Evolutionary conservation across 208 protist species (phyloP).

Genomic region (Tritrichomonas musculus): DNA sequence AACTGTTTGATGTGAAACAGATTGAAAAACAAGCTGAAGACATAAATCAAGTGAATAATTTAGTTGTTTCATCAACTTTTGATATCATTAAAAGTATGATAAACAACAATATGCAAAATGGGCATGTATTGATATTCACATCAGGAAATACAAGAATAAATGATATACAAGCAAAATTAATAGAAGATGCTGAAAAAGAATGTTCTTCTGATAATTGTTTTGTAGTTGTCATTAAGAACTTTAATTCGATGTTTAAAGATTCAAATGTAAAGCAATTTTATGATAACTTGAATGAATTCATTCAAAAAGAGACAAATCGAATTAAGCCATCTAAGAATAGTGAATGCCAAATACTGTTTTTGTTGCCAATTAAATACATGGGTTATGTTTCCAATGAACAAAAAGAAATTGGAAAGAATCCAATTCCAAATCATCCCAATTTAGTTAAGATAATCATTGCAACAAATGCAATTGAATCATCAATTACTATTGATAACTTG

Average conservation of each 20-base stretch:
- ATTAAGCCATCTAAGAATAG: too few relatives aligned
- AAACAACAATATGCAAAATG: background rate
- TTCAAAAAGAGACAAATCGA: background rate
- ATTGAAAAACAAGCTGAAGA: too few relatives aligned
- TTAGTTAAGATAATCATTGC: background rate
- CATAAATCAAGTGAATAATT: too few relatives aligned
- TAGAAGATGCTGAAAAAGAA: background rate
- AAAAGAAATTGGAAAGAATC: background rate
- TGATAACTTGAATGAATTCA: background rate
- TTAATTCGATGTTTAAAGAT: too few relatives aligned
- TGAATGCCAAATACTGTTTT: too few relatives aligned
- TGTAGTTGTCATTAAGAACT: too few relatives aligned
- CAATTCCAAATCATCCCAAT: background rate
- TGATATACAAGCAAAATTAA: background rate
- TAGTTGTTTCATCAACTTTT: too few relatives aligned
- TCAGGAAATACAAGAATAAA: background rate
- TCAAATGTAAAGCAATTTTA: background rate
- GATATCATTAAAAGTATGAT: too few relatives aligned
- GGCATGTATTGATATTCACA: background rate
- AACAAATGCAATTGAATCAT: conserved; percentile 26
- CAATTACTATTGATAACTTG: background rate
- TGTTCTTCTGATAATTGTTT: background rate
- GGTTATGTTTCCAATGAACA: background rate
- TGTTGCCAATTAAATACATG: background rate
- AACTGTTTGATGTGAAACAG: too few relatives aligned